Evolutionary conservation across 139 green algal genomes (phyloP).

Genomic region (Chlamydomonas incerta): DNA sequence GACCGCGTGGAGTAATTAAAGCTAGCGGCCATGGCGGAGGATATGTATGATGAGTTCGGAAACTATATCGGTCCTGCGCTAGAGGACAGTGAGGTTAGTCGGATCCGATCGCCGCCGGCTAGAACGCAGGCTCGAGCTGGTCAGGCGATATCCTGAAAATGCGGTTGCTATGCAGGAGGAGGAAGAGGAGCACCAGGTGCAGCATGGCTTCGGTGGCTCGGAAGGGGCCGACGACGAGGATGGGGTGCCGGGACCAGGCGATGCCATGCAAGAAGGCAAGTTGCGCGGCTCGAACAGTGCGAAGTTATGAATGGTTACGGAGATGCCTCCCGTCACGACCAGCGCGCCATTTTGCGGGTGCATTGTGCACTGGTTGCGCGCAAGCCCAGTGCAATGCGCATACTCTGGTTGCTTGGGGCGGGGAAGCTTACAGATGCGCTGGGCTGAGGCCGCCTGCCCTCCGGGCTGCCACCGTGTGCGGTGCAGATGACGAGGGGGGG

Average conservation of each 20-base stretch:
- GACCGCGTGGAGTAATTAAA: too few species aligned
- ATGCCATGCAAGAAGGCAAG: slow-evolving; percentile 58
- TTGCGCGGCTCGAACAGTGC: too few species aligned
- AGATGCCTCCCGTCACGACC: too few species aligned
- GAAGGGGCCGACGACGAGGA: slow-evolving; percentile 40
- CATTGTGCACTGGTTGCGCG: too few species aligned
- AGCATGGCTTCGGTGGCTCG: slow-evolving; percentile 43
- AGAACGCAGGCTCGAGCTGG: background rate
- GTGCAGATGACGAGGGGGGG: slow-evolving; percentile 69
- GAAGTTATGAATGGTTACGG: too few species aligned
- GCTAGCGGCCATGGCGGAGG: slow-evolving; percentile 30
- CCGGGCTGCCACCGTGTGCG: background rate
- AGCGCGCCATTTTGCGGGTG: too few species aligned
- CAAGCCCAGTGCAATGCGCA: too few species aligned
- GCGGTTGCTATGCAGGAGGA: slow-evolving; percentile 48
- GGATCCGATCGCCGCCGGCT: slow-evolving; percentile 15
- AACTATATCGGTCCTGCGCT: slow-evolving; percentile 98
- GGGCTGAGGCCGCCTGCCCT: background rate
- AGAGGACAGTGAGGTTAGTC: slow-evolving; percentile 75
- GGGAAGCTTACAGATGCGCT: too few species aligned
- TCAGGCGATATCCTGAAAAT: background rate
- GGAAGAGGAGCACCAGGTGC: slow-evolving; percentile 61
- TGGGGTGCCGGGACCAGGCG: slow-evolving; percentile 55
- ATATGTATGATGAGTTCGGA: slow-evolving; percentile 97
- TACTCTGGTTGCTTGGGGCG: too few species aligned